Evolutionary conservation across 495 filamentous ascomycete species (phyloP), one percentile per base, ranked within the genome.

Genomic region (Talaromyces proteolyticus): DNA sequence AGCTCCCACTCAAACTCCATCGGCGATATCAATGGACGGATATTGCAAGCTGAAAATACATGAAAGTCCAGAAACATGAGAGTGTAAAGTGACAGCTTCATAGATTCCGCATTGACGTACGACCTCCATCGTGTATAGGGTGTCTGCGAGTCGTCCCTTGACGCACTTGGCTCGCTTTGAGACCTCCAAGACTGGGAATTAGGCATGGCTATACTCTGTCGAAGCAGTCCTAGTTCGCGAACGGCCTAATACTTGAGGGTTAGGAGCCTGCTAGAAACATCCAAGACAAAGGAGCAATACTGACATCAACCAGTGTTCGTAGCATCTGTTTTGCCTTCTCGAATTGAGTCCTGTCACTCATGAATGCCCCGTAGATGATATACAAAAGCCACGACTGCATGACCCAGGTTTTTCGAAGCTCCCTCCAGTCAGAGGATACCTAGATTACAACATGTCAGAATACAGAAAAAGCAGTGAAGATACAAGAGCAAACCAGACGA

Each of bases 301-400:
- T 20, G 25, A 53, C 51, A 53, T 53, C 51, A 20, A 53, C 36
- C 29, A 53, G 29, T 39, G 42, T 38, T 37, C 51, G 36, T 16
- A 53, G 51, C 51, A 23, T 48, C 21, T 48, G 47, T 48, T 23
- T 53, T 20, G 37, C 51, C 36, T 38, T 48, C 26, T 53, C 36
- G 11, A 53, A 53, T 34, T 53, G 44, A 8, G 44, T 24, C 21
- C 36, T 46, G 42, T 53, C 51, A 29, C 43, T 43, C 47, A 46
- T 46, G 23, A 48, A 53, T 37, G 37, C 51, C 22, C 51, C 51
- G 18, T 53, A 53, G 14, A 53, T 43, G 14, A 53, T 53, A 48
- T 53, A 53, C 22, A 53, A 46, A 53, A 53, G 51, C 51, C 51
- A 53, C 37, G 51, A 24, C 42, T 53, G 51, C 19, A 43, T 53